Evolutionary conservation across 352 stramenopile genomes (phyloP).

Genomic region (Globisporangium perplexum): DNA sequence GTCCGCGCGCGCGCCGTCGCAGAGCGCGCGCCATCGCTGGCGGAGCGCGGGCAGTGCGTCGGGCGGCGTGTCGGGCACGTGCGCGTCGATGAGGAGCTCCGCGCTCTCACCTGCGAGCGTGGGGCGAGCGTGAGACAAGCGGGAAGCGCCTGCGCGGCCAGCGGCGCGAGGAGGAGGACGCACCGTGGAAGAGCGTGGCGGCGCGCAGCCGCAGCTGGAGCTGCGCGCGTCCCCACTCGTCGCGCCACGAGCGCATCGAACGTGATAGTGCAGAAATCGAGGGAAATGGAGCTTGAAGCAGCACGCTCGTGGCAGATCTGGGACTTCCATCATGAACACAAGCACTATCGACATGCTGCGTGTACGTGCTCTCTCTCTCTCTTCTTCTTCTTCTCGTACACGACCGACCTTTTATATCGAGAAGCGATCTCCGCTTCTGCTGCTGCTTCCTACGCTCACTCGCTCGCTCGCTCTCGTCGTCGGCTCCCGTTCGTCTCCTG

Average conservation of each 20-base stretch:
- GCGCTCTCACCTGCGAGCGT: constrained; percentile 32
- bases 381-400: not conserved
- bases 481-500: too few relatives aligned
- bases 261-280: not conserved
- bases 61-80: constrained; percentile 5
- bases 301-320: too few relatives aligned
- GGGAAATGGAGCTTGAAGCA: not conserved
- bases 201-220: constrained; percentile 46
- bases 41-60: constrained; percentile 8
- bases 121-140: not conserved
- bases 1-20: constrained; percentile 40
- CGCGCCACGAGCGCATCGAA: constrained; percentile 52
- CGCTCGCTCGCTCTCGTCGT: not conserved
- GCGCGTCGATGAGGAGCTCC: constrained; percentile 29
- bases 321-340: too few relatives aligned
- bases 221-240: constrained; percentile 60
- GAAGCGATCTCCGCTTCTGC: not conserved
- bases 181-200: constrained; percentile 62
- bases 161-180: not conserved
- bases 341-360: too few relatives aligned
- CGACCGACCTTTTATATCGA: not conserved
- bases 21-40: constrained; percentile 34
- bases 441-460: not conserved
- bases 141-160: too few relatives aligned
- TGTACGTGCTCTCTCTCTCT: too few relatives aligned